Evolutionary conservation across 768 basidiomycete genomes (phyloP).

Genomic region (Albatrellus ellisii): DNA sequence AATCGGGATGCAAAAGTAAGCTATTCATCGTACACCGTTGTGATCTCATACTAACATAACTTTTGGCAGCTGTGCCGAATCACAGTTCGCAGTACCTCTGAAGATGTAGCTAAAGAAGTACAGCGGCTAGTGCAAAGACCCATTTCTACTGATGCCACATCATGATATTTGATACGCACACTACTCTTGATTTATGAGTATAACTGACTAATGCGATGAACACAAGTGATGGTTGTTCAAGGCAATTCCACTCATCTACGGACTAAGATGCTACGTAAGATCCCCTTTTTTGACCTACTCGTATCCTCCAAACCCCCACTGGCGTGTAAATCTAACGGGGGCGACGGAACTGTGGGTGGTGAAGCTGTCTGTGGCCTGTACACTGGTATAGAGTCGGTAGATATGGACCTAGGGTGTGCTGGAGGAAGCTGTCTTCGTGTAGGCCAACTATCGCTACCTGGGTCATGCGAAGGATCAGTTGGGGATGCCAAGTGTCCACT

Average conservation of each 20-base stretch:
- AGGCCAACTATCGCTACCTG: slow-evolving; percentile 1
- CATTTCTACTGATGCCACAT: slow-evolving; percentile 19
- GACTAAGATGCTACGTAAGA: slow-evolving; percentile 27
- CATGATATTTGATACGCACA: slow-evolving; percentile 7
- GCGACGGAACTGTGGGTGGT: neutral
- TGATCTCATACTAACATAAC: neutral
- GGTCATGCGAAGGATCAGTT: neutral
- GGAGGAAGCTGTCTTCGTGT: slow-evolving; percentile 15
- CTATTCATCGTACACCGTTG: neutral
- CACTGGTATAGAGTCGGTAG: slow-evolving; percentile 40
- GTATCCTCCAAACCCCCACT: neutral
- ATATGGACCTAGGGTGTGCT: slow-evolving; percentile 35
- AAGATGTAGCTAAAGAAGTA: slow-evolving; percentile 68
- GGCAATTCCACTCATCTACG: slow-evolving; percentile 26
- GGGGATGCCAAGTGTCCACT: neutral
- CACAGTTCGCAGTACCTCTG: slow-evolving; percentile 92
- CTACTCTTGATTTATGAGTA: neutral
- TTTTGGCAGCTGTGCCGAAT: slow-evolving; percentile 67
- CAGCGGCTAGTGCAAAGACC: slow-evolving; percentile 35
- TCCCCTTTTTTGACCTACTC: slow-evolving; percentile 19
- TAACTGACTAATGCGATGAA: neutral
- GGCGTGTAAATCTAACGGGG: neutral
- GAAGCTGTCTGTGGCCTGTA: neutral
- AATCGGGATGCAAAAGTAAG: slow-evolving; percentile 90
- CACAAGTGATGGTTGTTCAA: neutral